Base-by-base conservation (phyloP, 1,284 basidiomycete genomes). In the Ceratobasidium sp. region DNA sequence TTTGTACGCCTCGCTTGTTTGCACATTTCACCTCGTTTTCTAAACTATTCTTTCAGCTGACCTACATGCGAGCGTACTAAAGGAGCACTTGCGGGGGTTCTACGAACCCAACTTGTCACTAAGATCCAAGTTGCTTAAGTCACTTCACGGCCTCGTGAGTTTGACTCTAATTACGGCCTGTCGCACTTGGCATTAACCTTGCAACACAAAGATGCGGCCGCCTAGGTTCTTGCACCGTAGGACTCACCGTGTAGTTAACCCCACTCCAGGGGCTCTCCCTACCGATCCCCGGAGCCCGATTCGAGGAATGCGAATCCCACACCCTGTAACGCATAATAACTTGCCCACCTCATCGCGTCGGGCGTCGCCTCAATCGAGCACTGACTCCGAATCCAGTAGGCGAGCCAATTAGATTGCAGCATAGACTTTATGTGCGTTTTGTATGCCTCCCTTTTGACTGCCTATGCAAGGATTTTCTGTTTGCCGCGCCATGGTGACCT, bases 211-310 rank as follows among this genome's bases (percentile, higher is more conserved):
- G 54, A 40, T 58, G 18, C 30, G 9, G 21, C 54, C 33, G 14
- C 53, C 23, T 33, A 58, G n/a, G 36, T 58, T 58, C n/a, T 58
- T 58, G 54, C 54, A 58, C 11, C 54, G 36, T 21, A 36, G 33
- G 21, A 38, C 36, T 18, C 54, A 58, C 14, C 48, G 48, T 44
- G n/a, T 16, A 4, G 42, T 16, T 16, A n/a, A 1, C 42, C 42
- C 42, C 7, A 9, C n/a, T 9, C 42, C 44, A n/a, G 44, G 21
- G 11, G 44, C 18, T 46, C 44, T n/a, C 44, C 11, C 44, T 21
- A 46, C 18, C 16, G 44, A 16, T 21, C 44, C 21, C 18, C 11
- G 11, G 44, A 46, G 9, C 36, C 36, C 36, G 36, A 38, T 6
- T 38, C 36, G 36, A 38, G 36, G 11, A 38, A 2, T 1, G 16